Percentiles rank a stretch among this genome's conserved stretches.
These are phyloP conservation scores for Pinus albicaulis DNA, from an alignment of 75 land plant genomes.

Conservation along the genomic window DNA sequence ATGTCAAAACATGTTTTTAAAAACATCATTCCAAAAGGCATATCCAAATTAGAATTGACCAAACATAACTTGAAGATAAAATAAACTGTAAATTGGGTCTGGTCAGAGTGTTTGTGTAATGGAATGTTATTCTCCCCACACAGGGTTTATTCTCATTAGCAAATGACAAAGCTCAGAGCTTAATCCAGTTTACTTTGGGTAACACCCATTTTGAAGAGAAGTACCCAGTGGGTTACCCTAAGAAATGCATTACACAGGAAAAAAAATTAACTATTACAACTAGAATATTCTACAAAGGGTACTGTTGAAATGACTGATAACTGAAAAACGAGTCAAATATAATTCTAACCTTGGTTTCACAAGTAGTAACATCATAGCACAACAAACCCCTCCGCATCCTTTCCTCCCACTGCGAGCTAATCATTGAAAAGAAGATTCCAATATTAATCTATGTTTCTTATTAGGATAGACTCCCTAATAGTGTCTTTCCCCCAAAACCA, in stretches of 20 bases:
- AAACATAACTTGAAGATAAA: background rate
- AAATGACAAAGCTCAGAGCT: no score
- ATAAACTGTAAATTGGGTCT: no score
- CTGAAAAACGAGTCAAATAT: background rate
- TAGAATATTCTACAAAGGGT: background rate
- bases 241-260: no score
- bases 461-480: background rate
- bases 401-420: conserved; percentile 57
- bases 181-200: no score
- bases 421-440: background rate
- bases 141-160: no score
- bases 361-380: conserved; percentile 68
- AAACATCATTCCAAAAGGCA: no score
- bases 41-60: conserved; percentile 6
- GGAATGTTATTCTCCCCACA: no score
- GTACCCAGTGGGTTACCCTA: background rate
- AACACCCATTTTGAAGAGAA: background rate
- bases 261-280: no score
- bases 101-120: no score
- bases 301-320: background rate
- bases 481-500: background rate
- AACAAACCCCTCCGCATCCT: conserved; percentile 36
- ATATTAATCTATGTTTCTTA: background rate
- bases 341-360: conserved; percentile 60
- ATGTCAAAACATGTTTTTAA: conserved; percentile 57